phyloP scores from a whole-genome alignment of 148 eudicot species.

The Chenopodium formosanum region DNA sequence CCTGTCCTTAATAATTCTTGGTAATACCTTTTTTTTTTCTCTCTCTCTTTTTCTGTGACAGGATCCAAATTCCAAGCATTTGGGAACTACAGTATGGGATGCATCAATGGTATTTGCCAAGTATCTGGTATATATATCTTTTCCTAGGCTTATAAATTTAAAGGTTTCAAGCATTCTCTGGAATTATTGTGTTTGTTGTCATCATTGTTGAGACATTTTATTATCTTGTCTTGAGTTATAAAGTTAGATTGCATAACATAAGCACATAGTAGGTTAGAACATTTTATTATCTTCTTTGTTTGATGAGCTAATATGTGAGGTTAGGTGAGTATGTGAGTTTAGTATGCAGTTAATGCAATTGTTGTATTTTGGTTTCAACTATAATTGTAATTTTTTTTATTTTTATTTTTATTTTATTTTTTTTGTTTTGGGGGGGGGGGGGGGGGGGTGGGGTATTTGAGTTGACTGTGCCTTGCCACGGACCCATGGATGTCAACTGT shows the following conservation, averaged over 20 bases:
- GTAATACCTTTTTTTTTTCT: constrained; percentile 15
- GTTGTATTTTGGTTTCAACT: not conserved
- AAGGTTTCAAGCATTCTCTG: not conserved
- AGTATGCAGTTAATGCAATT: not conserved
- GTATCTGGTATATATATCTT: constrained; percentile 57
- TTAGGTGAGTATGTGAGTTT: too few species aligned
- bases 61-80: constrained; percentile 98
- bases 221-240: too few species aligned
- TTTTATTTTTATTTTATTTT: too few species aligned
- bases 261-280: not conserved
- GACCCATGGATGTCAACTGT: not conserved
- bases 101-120: constrained; percentile 92
- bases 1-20: not conserved
- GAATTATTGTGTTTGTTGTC: constrained; percentile 3
- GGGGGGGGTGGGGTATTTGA: too few species aligned
- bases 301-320: not conserved
- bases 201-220: not conserved
- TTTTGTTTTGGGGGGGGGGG: too few species aligned
- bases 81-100: constrained; percentile 98
- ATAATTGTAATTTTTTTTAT: not conserved
- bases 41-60: constrained; percentile 23
- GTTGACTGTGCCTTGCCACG: too few species aligned
- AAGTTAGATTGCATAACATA: not conserved
- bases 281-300: not conserved
- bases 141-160: not conserved